Evolutionary conservation across 768 basidiomycete species (phyloP).

Genomic region (Collybia mongolica): DNA sequence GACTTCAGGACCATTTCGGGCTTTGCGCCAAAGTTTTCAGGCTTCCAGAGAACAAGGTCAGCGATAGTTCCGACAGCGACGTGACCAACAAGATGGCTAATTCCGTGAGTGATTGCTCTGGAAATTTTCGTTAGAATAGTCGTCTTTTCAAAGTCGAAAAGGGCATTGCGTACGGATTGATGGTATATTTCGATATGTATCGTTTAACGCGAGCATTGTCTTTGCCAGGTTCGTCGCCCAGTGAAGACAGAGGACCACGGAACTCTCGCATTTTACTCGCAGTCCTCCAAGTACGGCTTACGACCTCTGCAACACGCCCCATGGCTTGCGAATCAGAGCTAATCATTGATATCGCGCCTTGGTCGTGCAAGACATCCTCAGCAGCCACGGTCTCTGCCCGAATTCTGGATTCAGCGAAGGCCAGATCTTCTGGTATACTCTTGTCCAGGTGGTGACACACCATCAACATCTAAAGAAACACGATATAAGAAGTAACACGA

Average conservation of each 20-base stretch:
- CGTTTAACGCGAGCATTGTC: slow-evolving; percentile 94
- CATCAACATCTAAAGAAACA: slow-evolving; percentile 84
- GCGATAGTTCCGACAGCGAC: slow-evolving; percentile 81
- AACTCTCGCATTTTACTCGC: slow-evolving; percentile 90
- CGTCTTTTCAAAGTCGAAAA: neutral
- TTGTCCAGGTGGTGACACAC: slow-evolving; percentile 96
- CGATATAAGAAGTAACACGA: neutral
- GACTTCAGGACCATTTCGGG: slow-evolving; percentile 95
- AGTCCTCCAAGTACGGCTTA: slow-evolving; percentile 92
- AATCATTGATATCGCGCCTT: slow-evolving; percentile 94
- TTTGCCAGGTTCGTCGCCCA: slow-evolving; percentile 67
- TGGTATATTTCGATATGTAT: slow-evolving; percentile 94
- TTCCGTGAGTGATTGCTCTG: slow-evolving; percentile 92
- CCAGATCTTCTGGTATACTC: slow-evolving; percentile 86
- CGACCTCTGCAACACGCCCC: slow-evolving; percentile 95
- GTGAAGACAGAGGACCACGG: slow-evolving; percentile 64
- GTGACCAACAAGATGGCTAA: slow-evolving; percentile 84
- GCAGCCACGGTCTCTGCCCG: slow-evolving; percentile 96
- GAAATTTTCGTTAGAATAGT: neutral
- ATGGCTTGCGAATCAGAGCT: slow-evolving; percentile 96
- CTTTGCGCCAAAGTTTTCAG: slow-evolving; percentile 87
- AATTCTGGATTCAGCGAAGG: slow-evolving; percentile 96
- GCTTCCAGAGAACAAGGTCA: slow-evolving; percentile 94
- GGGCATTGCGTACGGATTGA: slow-evolving; percentile 78
- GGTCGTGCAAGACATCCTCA: slow-evolving; percentile 92